Percentiles rank a stretch among this genome's conserved stretches.
Conservation (phyloP, 805 yeast genomes). For the Starmera caribaea region DNA sequence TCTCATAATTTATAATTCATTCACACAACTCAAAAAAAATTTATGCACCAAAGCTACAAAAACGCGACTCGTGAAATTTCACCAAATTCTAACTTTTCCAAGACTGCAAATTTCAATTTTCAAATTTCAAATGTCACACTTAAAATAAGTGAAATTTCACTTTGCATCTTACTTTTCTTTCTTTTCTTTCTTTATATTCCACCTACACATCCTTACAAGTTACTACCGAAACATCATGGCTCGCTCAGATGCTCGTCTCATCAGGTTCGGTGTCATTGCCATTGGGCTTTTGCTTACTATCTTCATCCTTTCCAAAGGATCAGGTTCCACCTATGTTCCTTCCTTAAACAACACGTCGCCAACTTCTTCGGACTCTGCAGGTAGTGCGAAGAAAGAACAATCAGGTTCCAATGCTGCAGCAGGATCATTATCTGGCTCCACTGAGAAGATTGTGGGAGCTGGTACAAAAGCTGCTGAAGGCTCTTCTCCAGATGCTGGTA, state of each 20-base stretch:
- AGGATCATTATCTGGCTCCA: not conserved
- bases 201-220: no score
- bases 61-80: no score
- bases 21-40: no score
- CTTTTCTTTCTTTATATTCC: no score
- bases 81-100: no score
- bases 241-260: constrained; percentile 19
- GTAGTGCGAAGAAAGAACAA: constrained; percentile 5
- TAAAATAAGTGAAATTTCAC: no score
- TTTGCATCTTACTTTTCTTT: no score
- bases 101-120: no score
- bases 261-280: constrained; percentile 18
- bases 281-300: constrained; percentile 15
- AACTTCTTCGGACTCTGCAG: constrained; percentile 1
- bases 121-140: no score
- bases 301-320: constrained; percentile 18
- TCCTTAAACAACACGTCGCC: constrained; percentile 6
- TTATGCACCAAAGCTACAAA: no score
- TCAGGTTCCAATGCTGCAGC: not conserved
- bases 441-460: not conserved
- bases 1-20: no score
- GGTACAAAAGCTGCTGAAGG: constrained; percentile 6
- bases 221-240: no score
- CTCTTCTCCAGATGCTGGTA: not conserved
- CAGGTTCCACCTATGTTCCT: constrained; percentile 15